These are phyloP conservation scores for Helminthosporium solani DNA, from an alignment of 2,329 filamentous ascomycete genomes.

Conservation along the genomic window DNA sequence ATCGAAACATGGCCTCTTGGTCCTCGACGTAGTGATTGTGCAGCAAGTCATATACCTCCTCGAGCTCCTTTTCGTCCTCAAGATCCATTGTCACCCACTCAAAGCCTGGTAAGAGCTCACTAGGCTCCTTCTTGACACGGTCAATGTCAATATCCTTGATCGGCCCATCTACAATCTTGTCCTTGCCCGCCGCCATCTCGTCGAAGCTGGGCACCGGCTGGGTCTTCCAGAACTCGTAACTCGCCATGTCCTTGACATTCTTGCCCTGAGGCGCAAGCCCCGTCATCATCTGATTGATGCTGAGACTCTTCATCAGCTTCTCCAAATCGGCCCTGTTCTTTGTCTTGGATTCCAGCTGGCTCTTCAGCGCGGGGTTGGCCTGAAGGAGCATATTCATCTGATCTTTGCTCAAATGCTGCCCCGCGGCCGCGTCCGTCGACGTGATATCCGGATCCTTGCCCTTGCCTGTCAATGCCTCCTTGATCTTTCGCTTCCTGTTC, in stretches of 20 bases:
- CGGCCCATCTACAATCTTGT: constrained; percentile 69
- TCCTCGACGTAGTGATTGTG: constrained; percentile 97
- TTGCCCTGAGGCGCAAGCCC: constrained; percentile 75
- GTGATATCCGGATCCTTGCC: constrained; percentile 31
- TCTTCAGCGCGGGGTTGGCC: constrained; percentile 42
- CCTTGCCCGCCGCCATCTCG: constrained; percentile 44
- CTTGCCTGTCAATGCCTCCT: constrained; percentile 44
- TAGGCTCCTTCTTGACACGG: constrained; percentile 74
- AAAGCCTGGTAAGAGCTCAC: constrained; percentile 72
- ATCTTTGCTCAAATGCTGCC: constrained; percentile 38
- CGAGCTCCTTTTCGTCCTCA: constrained; percentile 70
- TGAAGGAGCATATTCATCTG: constrained; percentile 41
- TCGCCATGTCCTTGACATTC: constrained; percentile 93
- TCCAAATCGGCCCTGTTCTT: constrained; percentile 37
- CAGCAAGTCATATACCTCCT: constrained; percentile 88
- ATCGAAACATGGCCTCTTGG: constrained; percentile 93
- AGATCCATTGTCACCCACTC: constrained; percentile 94
- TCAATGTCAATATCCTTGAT: constrained; percentile 79
- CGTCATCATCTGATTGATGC: constrained; percentile 70
- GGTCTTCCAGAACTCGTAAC: constrained; percentile 98
- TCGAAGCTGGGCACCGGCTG: constrained; percentile 88
- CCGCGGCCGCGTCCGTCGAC: constrained; percentile 28
- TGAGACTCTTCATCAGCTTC: constrained; percentile 61
- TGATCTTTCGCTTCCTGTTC: constrained; percentile 64
- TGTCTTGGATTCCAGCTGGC: constrained; percentile 35